Conservation (phyloP, 2,329 filamentous ascomycete species). For the Sarocladium oryzae region DNA sequence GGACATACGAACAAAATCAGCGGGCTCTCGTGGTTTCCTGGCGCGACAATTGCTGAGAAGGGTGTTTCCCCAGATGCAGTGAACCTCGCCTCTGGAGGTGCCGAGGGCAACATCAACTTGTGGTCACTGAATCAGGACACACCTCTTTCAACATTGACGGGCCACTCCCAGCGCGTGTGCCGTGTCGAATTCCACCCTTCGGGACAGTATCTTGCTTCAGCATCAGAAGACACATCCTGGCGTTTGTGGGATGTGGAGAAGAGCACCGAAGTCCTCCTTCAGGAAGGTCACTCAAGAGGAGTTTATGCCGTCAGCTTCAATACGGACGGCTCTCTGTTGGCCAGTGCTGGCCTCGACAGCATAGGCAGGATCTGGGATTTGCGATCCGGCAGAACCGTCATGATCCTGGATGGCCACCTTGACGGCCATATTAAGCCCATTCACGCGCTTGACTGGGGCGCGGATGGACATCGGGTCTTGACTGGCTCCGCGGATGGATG, state of each 20-base stretch:
- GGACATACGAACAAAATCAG: slow-evolving; percentile 87
- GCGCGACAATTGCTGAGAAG: slow-evolving; percentile 65
- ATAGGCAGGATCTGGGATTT: slow-evolving; percentile 95
- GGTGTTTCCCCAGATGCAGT: slow-evolving; percentile 66
- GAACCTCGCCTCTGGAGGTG: slow-evolving; percentile 86
- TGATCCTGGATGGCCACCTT: slow-evolving; percentile 86
- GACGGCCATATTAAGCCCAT: slow-evolving; percentile 83
- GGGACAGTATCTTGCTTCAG: slow-evolving; percentile 81
- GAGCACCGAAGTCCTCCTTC: slow-evolving; percentile 73
- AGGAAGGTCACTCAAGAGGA: slow-evolving; percentile 91
- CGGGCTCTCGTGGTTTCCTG: slow-evolving; percentile 85
- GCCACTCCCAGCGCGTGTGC: slow-evolving; percentile 82
- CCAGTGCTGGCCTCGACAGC: slow-evolving; percentile 88
- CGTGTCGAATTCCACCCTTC: slow-evolving; percentile 93
- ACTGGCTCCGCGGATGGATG: slow-evolving; percentile 90
- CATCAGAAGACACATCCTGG: slow-evolving; percentile 96
- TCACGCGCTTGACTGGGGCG: slow-evolving; percentile 85
- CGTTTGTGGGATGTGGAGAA: slow-evolving; percentile 90
- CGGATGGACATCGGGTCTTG: slow-evolving; percentile 87
- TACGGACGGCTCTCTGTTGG: slow-evolving; percentile 80
- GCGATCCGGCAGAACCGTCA: slow-evolving; percentile 84
- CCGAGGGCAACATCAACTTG: slow-evolving; percentile 78
- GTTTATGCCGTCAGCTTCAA: slow-evolving; percentile 91
- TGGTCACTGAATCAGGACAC: slow-evolving; percentile 88
- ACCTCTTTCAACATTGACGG: slow-evolving; percentile 72